phyloP scores from a whole-genome alignment of 805 yeast species.

The Ogataea wickerhamii region DNA sequence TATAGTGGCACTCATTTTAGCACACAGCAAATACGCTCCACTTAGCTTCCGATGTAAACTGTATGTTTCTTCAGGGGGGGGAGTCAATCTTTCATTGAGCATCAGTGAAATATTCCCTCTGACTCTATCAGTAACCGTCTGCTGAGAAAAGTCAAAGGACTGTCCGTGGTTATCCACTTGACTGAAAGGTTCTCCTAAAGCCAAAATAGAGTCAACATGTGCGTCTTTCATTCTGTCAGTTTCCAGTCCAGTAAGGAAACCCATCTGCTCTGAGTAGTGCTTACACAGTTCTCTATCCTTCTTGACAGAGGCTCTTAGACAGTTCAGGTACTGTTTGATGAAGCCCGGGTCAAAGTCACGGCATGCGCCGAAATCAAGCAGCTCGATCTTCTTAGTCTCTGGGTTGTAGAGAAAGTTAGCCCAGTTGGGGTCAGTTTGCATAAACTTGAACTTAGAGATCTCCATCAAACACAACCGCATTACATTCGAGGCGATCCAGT shows the following conservation, averaged over 20 bases:
- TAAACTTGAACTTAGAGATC: slow-evolving; percentile 77
- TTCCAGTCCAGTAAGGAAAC: slow-evolving; percentile 90
- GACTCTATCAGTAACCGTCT: slow-evolving; percentile 92
- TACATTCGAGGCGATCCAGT: slow-evolving; percentile 81
- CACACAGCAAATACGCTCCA: slow-evolving; percentile 89
- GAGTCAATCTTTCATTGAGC: slow-evolving; percentile 87
- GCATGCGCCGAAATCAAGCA: slow-evolving; percentile 95
- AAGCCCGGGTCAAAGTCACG: slow-evolving; percentile 71
- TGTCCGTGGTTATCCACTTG: slow-evolving; percentile 44
- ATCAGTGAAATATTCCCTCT: slow-evolving; percentile 82
- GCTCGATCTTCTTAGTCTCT: slow-evolving; percentile 67
- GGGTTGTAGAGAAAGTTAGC: slow-evolving; percentile 88
- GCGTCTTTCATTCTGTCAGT: slow-evolving; percentile 84
- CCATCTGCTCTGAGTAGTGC: slow-evolving; percentile 65
- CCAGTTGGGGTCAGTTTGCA: slow-evolving; percentile 99
- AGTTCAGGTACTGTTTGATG: slow-evolving; percentile 60
- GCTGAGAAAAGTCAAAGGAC: slow-evolving; percentile 69
- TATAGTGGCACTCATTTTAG: slow-evolving; percentile 76
- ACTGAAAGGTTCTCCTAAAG: slow-evolving; percentile 88
- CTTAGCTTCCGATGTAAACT: slow-evolving; percentile 93
- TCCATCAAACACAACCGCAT: slow-evolving; percentile 86
- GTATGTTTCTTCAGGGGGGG: slow-evolving; percentile 98
- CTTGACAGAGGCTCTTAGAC: slow-evolving; percentile 70
- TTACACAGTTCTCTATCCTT: slow-evolving; percentile 64
- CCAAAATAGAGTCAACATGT: slow-evolving; percentile 85